Conservation (phyloP, 805 yeast species). For the Kuraishia ogatae region DNA sequence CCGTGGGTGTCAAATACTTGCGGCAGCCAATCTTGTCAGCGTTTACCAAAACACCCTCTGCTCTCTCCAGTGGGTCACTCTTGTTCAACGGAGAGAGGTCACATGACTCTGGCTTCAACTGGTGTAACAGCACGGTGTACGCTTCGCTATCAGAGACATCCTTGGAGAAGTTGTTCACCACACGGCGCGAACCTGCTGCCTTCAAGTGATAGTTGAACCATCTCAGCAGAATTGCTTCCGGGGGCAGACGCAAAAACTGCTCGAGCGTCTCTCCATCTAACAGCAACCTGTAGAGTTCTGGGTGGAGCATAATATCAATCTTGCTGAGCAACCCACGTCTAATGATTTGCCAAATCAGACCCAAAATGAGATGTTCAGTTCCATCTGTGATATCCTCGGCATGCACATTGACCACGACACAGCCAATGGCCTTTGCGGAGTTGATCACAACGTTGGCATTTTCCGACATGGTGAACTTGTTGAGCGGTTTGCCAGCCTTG, state of each 20-base stretch:
- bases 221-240: constrained; percentile 91
- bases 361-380: constrained; percentile 83
- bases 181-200: constrained; percentile 83
- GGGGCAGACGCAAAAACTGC: constrained; percentile 92
- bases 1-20: constrained; percentile 88
- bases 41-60: constrained; percentile 75
- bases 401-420: constrained; percentile 95
- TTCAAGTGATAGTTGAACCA: constrained; percentile 97
- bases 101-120: constrained; percentile 77
- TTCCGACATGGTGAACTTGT: constrained; percentile 92
- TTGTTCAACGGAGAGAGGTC: constrained; percentile 79
- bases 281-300: constrained; percentile 87
- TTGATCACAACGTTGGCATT: constrained; percentile 96
- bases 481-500: constrained; percentile 68
- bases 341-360: constrained; percentile 94
- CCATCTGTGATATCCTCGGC: constrained; percentile 93
- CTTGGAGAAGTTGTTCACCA: constrained; percentile 76
- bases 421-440: constrained; percentile 98
- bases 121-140: constrained; percentile 83
- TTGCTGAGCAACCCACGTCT: constrained; percentile 92
- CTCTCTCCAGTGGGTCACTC: constrained; percentile 64
- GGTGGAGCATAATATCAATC: constrained; percentile 93
- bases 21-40: constrained; percentile 91
- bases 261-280: constrained; percentile 97
- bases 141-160: constrained; percentile 95